phyloP scores from a whole-genome alignment of 164 flowering plant genomes.

The Magnolia changhungtana region DNA sequence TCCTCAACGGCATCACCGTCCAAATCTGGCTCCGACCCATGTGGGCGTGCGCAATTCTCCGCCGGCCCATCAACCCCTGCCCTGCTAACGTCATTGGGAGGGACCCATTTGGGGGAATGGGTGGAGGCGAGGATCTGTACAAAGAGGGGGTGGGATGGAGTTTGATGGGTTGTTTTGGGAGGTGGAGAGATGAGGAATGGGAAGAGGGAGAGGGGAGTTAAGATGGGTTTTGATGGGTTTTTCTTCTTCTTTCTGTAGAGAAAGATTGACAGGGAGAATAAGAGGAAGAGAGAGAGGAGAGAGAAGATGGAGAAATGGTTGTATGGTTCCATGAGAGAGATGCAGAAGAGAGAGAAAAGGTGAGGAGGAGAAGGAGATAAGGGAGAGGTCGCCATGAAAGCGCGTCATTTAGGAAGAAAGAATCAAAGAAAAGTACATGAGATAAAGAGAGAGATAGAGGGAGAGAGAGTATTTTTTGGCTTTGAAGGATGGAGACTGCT shows the following conservation, averaged over 20 bases:
- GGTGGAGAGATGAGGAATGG: conserved; percentile 1
- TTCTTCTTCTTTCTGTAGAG: conserved; percentile 17
- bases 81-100: conserved; percentile 1
- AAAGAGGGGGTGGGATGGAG: conserved; percentile 34
- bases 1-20: conserved; percentile 11
- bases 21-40: conserved; percentile 31
- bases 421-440: background rate
- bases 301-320: conserved; percentile 17
- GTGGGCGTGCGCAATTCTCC: conserved; percentile 11
- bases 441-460: background rate
- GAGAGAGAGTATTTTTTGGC: background rate
- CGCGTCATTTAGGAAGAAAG: background rate
- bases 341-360: background rate
- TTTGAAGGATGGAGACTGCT: background rate
- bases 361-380: background rate
- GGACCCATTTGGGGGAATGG: conserved; percentile 37
- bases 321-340: conserved; percentile 1
- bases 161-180: conserved; percentile 13
- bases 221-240: conserved; percentile 12
- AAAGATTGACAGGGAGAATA: conserved; percentile 24
- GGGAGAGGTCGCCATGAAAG: conserved; percentile 4
- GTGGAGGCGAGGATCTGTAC: conserved; percentile 45
- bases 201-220: conserved; percentile 13
- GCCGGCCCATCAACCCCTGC: conserved; percentile 5
- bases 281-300: conserved; percentile 16